Conservation (phyloP, 2,329 filamentous ascomycete genomes). For the Hypoxylon sp. region DNA sequence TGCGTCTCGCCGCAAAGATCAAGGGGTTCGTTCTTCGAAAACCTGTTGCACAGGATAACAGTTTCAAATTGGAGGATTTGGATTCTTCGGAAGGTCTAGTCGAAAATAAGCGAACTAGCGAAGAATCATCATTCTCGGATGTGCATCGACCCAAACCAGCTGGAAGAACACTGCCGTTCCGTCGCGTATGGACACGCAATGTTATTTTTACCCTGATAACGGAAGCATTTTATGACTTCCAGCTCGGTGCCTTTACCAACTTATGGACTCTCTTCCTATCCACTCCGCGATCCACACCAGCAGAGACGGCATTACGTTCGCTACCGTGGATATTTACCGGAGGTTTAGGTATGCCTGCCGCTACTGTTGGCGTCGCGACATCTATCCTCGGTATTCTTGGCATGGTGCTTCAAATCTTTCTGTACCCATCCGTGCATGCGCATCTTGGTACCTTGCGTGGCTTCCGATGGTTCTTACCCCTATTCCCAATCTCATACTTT, state of each 20-base stretch:
- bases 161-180: conserved; percentile 48
- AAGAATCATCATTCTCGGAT: conserved; percentile 9
- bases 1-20: conserved; percentile 49
- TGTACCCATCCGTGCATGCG: conserved; percentile 72
- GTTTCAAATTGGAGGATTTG: conserved; percentile 43
- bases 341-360: conserved; percentile 72
- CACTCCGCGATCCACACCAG: conserved; percentile 61
- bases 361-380: conserved; percentile 73
- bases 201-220: conserved; percentile 64
- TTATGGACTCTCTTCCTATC: conserved; percentile 76
- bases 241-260: conserved; percentile 73
- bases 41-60: conserved; percentile 43
- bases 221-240: conserved; percentile 75
- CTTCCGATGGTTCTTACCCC: conserved; percentile 70
- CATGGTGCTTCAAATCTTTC: conserved; percentile 71
- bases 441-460: conserved; percentile 71
- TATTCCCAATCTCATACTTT: conserved; percentile 74
- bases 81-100: conserved; percentile 17
- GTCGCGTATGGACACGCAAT: conserved; percentile 57
- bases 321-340: conserved; percentile 67
- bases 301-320: conserved; percentile 45
- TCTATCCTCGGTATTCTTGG: conserved; percentile 75
- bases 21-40: conserved; percentile 44
- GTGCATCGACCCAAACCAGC: conserved; percentile 47
- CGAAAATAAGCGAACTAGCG: conserved; percentile 22